Evolutionary conservation across 768 basidiomycete species (phyloP).

Genomic region (Podaxis rugospora): DNA sequence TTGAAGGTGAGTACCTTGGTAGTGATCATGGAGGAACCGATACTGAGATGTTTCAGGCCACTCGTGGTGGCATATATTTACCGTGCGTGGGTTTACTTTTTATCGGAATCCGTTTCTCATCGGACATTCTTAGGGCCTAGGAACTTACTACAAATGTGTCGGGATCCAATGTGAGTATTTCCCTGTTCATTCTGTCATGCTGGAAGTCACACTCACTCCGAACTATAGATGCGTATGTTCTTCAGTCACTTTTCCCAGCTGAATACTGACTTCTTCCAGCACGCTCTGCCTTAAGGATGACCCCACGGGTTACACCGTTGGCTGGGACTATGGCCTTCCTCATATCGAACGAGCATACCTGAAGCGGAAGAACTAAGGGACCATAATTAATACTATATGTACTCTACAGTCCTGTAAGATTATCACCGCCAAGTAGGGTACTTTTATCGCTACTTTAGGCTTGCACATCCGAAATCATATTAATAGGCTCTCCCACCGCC

Average conservation of each 20-base stretch:
- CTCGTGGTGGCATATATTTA: constrained; percentile 73
- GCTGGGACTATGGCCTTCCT: constrained; percentile 42
- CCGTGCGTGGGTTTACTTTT: constrained; percentile 32
- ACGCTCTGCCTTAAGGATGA: constrained; percentile 60
- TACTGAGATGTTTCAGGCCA: constrained; percentile 38
- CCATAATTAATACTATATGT: neutral
- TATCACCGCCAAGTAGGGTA: neutral
- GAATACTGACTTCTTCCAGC: constrained; percentile 24
- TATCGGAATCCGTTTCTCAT: neutral
- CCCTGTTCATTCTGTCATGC: neutral
- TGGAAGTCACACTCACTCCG: constrained; percentile 9
- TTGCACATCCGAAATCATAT: neutral
- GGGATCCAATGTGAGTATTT: constrained; percentile 45
- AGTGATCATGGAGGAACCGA: neutral
- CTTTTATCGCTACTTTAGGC: neutral
- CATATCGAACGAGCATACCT: constrained; percentile 30
- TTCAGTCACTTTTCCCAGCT: constrained; percentile 15
- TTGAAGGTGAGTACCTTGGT: constrained; percentile 47
- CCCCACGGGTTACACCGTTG: constrained; percentile 43
- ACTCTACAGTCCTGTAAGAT: neutral
- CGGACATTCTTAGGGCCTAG: constrained; percentile 33
- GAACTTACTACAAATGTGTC: constrained; percentile 48
- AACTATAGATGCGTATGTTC: constrained; percentile 37
- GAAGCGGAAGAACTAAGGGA: constrained; percentile 17
- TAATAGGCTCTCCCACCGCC: constrained; percentile 48